These are phyloP conservation scores for Fonsecaea nubica DNA, from an alignment of 2,329 filamentous ascomycete species.

Conservation along the genomic window DNA sequence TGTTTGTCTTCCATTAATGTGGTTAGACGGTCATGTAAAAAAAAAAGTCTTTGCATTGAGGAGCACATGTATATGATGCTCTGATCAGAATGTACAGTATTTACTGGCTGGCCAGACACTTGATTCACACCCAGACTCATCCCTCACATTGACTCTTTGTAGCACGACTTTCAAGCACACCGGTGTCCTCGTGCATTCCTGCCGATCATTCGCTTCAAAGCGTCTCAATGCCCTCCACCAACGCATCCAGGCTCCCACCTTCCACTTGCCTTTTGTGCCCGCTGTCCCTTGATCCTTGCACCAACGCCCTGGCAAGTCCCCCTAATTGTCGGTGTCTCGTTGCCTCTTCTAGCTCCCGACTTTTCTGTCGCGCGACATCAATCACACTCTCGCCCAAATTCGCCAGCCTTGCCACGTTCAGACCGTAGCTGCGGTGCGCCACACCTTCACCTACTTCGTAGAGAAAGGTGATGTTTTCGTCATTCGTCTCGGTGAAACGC, in stretches of 20 bases:
- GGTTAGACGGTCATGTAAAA: not conserved
- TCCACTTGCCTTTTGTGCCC: not conserved
- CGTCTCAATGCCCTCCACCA: slow-evolving; percentile 40
- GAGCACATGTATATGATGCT: not conserved
- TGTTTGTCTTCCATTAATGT: not conserved
- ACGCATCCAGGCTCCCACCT: slow-evolving; percentile 29
- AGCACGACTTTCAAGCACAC: not conserved
- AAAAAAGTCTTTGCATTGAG: not conserved
- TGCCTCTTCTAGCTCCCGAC: slow-evolving; percentile 76
- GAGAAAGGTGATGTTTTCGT: slow-evolving; percentile 87
- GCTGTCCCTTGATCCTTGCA: not conserved
- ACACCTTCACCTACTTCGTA: slow-evolving; percentile 92
- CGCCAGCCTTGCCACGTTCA: slow-evolving; percentile 90
- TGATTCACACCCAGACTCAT: not conserved
- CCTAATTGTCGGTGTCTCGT: slow-evolving; percentile 68
- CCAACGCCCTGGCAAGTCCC: slow-evolving; percentile 34
- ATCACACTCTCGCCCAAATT: slow-evolving; percentile 78
- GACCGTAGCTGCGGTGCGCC: slow-evolving; percentile 88
- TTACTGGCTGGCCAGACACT: not conserved
- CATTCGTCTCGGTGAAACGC: slow-evolving; percentile 73
- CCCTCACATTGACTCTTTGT: not conserved
- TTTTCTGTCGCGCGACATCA: slow-evolving; percentile 80
- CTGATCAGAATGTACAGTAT: not conserved
- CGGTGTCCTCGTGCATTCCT: not conserved
- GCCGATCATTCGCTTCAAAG: slow-evolving; percentile 20